phyloP scores from a whole-genome alignment of 495 filamentous ascomycete genomes.

The Aspergillus indologenus region DNA sequence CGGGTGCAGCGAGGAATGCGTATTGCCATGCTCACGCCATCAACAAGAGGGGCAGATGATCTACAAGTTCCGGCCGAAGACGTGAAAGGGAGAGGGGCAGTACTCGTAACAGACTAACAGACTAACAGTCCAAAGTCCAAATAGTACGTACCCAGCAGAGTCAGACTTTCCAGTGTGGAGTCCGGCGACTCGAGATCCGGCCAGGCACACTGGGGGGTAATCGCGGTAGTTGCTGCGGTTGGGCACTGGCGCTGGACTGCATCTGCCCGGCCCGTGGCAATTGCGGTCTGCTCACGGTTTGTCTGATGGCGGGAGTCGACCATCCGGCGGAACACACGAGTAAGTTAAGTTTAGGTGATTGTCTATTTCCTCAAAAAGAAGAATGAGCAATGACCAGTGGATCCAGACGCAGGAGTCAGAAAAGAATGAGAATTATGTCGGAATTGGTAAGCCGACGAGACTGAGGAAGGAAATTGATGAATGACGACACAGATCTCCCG shows the following conservation, averaged over 20 bases:
- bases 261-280: constrained; percentile 1
- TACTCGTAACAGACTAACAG: not conserved
- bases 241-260: not conserved
- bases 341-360: not conserved
- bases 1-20: not conserved
- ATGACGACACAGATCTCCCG: not conserved
- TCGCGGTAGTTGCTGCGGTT: constrained; percentile 11
- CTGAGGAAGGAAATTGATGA: not conserved
- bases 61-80: constrained; percentile 1
- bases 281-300: constrained; percentile 2
- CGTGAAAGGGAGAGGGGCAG: not conserved
- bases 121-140: no score
- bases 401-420: not conserved
- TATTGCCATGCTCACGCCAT: constrained; percentile 6
- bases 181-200: constrained; percentile 3
- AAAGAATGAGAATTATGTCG: constrained; percentile 7
- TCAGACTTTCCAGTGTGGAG: constrained; percentile 2
- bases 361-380: not conserved
- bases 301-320: constrained; percentile 14
- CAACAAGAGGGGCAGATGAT: constrained; percentile 4
- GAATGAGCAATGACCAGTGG: not conserved
- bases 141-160: no score
- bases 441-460: not conserved
- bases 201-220: constrained; percentile 7
- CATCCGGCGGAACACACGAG: constrained; percentile 8